Conservation (phyloP, 441 rosid species). For the Bruguiera hainesii region DNA sequence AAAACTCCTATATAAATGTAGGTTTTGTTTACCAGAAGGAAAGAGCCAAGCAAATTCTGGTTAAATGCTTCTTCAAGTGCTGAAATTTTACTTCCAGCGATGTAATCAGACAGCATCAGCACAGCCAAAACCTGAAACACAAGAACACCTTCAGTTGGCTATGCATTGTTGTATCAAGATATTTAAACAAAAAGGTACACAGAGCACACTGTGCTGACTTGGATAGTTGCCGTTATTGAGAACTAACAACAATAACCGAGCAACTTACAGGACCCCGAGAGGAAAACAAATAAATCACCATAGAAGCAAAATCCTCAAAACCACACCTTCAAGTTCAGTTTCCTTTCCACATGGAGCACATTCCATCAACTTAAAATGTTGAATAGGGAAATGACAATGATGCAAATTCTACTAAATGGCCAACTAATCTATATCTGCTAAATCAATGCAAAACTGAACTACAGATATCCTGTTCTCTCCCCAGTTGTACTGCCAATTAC, state of each 20-base stretch:
- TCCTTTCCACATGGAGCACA: not conserved
- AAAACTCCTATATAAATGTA: not conserved
- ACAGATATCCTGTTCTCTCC: not conserved
- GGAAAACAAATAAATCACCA: too few relatives aligned
- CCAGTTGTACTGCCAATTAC: too few relatives aligned
- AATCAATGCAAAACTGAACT: constrained; percentile 1
- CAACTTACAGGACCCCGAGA: too few relatives aligned
- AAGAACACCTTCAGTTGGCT: constrained; percentile 9
- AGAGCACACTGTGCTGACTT: not conserved
- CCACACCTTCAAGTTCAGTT: too few relatives aligned
- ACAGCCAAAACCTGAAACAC: constrained; percentile 54
- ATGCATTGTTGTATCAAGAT: not conserved
- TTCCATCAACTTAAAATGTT: not conserved
- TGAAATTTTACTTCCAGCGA: constrained; percentile 54
- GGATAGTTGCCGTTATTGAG: too few relatives aligned
- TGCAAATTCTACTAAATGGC: not conserved
- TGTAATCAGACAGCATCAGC: constrained; percentile 56
- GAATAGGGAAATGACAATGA: not conserved
- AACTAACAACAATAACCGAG: too few relatives aligned
- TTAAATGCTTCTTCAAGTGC: constrained; percentile 76
- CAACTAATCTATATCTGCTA: not conserved
- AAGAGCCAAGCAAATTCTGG: constrained; percentile 60
- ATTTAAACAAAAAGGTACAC: not conserved
- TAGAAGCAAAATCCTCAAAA: too few relatives aligned
- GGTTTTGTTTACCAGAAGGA: constrained; percentile 56